Evolutionary conservation across 2,329 filamentous ascomycete genomes (phyloP).

Genomic region (Pyrenophora tritici-repentis): DNA sequence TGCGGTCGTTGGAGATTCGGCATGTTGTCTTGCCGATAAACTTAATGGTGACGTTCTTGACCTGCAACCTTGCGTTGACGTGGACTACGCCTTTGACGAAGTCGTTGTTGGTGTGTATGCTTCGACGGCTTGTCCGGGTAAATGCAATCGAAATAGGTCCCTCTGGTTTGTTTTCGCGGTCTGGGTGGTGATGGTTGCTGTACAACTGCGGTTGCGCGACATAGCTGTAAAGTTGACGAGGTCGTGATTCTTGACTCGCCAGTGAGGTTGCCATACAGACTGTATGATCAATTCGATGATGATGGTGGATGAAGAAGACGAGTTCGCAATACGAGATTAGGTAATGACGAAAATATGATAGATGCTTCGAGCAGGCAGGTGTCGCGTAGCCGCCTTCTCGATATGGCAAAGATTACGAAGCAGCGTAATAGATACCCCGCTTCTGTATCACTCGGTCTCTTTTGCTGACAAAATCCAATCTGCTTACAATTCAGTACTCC

Average conservation of each 20-base stretch:
- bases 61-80: slow-evolving; percentile 16
- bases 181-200: slow-evolving; percentile 23
- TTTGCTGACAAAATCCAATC: slow-evolving; percentile 15
- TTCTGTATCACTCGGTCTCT: slow-evolving; percentile 7
- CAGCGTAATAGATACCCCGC: slow-evolving; percentile 17
- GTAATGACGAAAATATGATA: neutral
- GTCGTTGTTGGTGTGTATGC: slow-evolving; percentile 28
- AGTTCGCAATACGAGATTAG: neutral
- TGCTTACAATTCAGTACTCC: slow-evolving; percentile 5
- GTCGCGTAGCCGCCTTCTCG: slow-evolving; percentile 1
- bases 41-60: slow-evolving; percentile 21
- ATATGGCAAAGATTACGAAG: neutral
- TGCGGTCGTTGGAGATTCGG: slow-evolving; percentile 20
- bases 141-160: slow-evolving; percentile 25
- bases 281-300: neutral
- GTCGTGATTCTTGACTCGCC: slow-evolving; percentile 8
- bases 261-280: slow-evolving; percentile 7
- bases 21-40: slow-evolving; percentile 26
- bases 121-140: slow-evolving; percentile 21
- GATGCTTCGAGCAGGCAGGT: neutral
- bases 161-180: slow-evolving; percentile 21
- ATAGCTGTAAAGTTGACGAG: slow-evolving; percentile 24
- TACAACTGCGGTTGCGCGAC: slow-evolving; percentile 24
- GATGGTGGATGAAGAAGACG: neutral
- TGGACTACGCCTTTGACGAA: slow-evolving; percentile 26